phyloP scores from a whole-genome alignment of 2,329 filamentous ascomycete species.

The Clonostachys byssicola region DNA sequence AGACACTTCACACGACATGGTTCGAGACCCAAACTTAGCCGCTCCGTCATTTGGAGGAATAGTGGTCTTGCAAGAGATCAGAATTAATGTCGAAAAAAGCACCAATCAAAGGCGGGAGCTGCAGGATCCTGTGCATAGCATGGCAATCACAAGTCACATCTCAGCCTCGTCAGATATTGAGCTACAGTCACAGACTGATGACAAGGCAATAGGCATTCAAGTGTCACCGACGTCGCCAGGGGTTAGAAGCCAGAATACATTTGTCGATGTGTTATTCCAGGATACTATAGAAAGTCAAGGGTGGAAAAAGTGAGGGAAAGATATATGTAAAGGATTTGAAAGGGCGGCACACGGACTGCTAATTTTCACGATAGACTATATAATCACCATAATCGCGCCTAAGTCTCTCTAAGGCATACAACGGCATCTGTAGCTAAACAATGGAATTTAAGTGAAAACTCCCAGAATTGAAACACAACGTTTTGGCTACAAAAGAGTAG shows the following conservation, averaged over 20 bases:
- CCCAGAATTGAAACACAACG: too few species aligned
- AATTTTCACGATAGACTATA: too few species aligned
- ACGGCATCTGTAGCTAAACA: too few species aligned
- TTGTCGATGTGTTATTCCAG: neutral
- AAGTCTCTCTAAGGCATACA: too few species aligned
- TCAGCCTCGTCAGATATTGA: neutral
- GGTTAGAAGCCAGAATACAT: neutral
- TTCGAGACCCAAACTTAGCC: constrained; percentile 3
- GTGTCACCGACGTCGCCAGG: neutral
- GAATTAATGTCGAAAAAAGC: constrained; percentile 37
- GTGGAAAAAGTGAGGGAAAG: too few species aligned
- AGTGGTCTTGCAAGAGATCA: constrained; percentile 58
- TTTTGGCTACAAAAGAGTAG: too few species aligned
- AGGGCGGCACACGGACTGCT: too few species aligned
- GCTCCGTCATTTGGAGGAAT: constrained; percentile 44
- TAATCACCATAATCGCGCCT: too few species aligned
- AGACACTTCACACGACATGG: too few species aligned
- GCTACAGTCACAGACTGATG: neutral
- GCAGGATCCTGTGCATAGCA: neutral
- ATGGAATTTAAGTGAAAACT: too few species aligned
- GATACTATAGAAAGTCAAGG: neutral
- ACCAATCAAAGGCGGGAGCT: neutral
- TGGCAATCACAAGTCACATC: neutral
- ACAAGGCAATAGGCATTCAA: neutral
- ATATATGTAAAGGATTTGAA: too few species aligned